Percentiles rank a stretch among this genome's conserved stretches.
These are phyloP conservation scores for Penicillium psychrosexuale DNA, from an alignment of 2,329 filamentous ascomycete genomes.

Conservation along the genomic window DNA sequence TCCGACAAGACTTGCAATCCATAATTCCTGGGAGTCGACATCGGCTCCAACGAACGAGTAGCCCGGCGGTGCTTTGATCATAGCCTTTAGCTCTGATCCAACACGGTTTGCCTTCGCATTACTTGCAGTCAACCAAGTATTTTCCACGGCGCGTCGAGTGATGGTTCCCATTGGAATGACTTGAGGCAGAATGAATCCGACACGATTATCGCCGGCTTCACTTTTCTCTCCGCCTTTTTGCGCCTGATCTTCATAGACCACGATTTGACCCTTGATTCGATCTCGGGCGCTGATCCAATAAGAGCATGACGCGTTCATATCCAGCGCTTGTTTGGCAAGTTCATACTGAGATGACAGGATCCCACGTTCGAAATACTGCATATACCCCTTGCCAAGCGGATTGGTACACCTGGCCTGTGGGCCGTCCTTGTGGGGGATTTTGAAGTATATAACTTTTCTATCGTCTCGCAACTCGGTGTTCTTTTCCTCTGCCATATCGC, in stretches of 20 bases:
- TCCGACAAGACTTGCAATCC: conserved; percentile 94
- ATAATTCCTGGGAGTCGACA: conserved; percentile 94
- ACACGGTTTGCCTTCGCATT: conserved; percentile 96
- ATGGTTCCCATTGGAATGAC: conserved; percentile 98
- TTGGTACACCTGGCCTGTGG: conserved; percentile 78
- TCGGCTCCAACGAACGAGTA: conserved; percentile 95
- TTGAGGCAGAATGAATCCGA: conserved; percentile 91
- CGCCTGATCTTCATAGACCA: conserved; percentile 74
- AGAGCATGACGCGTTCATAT: conserved; percentile 98
- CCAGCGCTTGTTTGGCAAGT: conserved; percentile 89
- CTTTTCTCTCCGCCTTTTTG: conserved; percentile 19
- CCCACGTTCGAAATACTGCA: conserved; percentile 86
- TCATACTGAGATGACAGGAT: conserved; percentile 80
- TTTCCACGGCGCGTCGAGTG: conserved; percentile 89
- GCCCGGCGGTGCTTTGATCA: conserved; percentile 86
- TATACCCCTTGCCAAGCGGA: conserved; percentile 86
- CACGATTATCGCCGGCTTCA: conserved; percentile 28
- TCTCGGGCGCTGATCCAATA: conserved; percentile 98
- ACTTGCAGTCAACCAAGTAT: conserved; percentile 96
- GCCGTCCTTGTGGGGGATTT: conserved; percentile 94
- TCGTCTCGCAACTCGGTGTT: conserved; percentile 66
- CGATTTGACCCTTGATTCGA: conserved; percentile 91
- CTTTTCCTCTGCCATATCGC: conserved; percentile 74
- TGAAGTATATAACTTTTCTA: conserved; percentile 69
- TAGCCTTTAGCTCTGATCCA: conserved; percentile 93